phyloP scores from a whole-genome alignment of 306 rosid genomes.

The Biancaea sappan region DNA sequence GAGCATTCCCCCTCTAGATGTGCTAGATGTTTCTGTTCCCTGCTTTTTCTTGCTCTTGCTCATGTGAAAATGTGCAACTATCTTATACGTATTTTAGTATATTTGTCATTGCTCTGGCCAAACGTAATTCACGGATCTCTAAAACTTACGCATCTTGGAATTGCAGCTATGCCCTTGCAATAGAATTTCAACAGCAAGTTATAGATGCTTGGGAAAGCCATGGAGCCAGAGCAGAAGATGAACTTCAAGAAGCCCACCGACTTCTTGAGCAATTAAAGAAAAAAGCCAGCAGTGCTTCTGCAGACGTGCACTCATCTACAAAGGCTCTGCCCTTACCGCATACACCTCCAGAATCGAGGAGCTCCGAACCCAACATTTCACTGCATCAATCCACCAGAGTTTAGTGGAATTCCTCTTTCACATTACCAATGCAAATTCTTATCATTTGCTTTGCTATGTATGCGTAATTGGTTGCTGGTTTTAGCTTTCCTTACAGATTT shows the following conservation, averaged over 20 bases:
- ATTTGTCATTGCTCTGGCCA: neutral
- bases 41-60: neutral
- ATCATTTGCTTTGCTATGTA: neutral
- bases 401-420: slow-evolving; percentile 7
- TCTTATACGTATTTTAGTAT: neutral
- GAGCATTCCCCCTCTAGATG: neutral
- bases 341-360: slow-evolving; percentile 41
- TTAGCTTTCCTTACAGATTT: slow-evolving; percentile 19
- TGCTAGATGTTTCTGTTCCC: slow-evolving; percentile 17
- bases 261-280: slow-evolving; percentile 65
- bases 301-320: slow-evolving; percentile 41
- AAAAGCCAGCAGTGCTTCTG: slow-evolving; percentile 55
- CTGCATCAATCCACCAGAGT: slow-evolving; percentile 27
- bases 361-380: slow-evolving; percentile 35
- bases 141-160: slow-evolving; percentile 31
- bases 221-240: slow-evolving; percentile 76
- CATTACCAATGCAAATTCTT: slow-evolving; percentile 22
- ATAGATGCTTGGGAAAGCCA: slow-evolving; percentile 94
- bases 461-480: slow-evolving; percentile 31
- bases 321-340: slow-evolving; percentile 72
- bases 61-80: neutral
- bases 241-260: slow-evolving; percentile 69
- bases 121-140: neutral
- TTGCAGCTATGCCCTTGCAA: slow-evolving; percentile 77
- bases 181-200: slow-evolving; percentile 83